These are phyloP conservation scores for Kwoniella sp. DNA, from an alignment of 768 basidiomycete species.

Conservation along the genomic window DNA sequence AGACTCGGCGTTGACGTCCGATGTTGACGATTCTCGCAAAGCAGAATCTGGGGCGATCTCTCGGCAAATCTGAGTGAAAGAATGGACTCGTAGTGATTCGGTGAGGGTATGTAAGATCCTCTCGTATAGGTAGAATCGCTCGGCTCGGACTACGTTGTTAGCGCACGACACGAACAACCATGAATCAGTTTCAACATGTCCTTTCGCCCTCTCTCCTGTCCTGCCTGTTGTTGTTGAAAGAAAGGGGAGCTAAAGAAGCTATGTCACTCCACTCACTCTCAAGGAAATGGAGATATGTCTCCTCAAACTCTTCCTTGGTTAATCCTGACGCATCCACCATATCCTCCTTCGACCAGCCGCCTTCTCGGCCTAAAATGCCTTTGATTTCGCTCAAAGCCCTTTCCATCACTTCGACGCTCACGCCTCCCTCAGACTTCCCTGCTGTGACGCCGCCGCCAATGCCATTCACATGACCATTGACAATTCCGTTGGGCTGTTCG, in stretches of 20 bases:
- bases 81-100: conserved; percentile 72
- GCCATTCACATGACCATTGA: neutral
- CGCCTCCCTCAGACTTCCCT: too few relatives aligned
- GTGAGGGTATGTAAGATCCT: conserved; percentile 80
- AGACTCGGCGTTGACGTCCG: too few relatives aligned
- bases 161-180: conserved; percentile 2
- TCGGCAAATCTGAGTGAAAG: neutral
- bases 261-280: conserved; percentile 75
- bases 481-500: neutral
- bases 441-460: too few relatives aligned
- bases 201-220: too few relatives aligned
- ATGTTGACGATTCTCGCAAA: too few relatives aligned
- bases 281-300: conserved; percentile 76
- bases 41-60: conserved; percentile 52
- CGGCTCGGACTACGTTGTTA: conserved; percentile 67
- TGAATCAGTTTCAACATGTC: too few relatives aligned
- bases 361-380: neutral
- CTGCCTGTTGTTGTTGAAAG: too few relatives aligned
- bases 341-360: conserved; percentile 52
- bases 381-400: neutral
- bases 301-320: conserved; percentile 62
- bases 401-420: neutral
- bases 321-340: conserved; percentile 58
- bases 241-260: too few relatives aligned
- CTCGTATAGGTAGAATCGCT: conserved; percentile 76